Evolutionary conservation across 176 grass and related monocot species (phyloP), one percentile per base, ranked within the genome.

Genomic region (Oryza punctata): DNA sequence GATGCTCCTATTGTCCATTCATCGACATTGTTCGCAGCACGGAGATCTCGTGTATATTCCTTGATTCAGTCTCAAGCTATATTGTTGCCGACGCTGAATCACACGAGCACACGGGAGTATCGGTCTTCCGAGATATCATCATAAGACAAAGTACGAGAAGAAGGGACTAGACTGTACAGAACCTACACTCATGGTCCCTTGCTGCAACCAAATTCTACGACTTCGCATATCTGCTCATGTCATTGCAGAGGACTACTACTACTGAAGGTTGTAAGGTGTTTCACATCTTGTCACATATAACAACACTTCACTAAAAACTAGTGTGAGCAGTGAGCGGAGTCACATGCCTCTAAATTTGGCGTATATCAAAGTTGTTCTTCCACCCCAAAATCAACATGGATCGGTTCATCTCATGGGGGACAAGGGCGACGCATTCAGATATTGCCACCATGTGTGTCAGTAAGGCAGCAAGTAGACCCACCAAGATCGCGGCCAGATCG

Each of bases 141-240:
- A 61, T 24, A 61, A 38, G 7, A 38, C 37, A 38, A 9, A 61
- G 35, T 64, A 25, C 15, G 15, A 32, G 7, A 40, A 87, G 64
- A 38, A 27, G 86, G 86, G 23, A 43, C 12, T 40, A 49, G 9
- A 63, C 43, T 21, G 18, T 72, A 40, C 9, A 47, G 26, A 19
- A 72, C 76, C 76, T 49, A 28, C 40, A 65, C 27, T 54, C 40
- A 65, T 28, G 54, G 47, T 35, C 67, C 47, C 28, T 86, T 70
- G 16, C 30, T 40, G 11, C 15, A 33, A 86, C 76, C 59, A 73
- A 73, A 80, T 73, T 3, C 41, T 71, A 54, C 13, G 76, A 73
- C 84, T 86, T 86, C 38, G 21, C 9, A 2, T 23, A 21, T 69
- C 14, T 72, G 5, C 14, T 33, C 78, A 28, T 14, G 57, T 73